Conservation (phyloP, 179 eudicot species). For the Spinacia oleracea region DNA sequence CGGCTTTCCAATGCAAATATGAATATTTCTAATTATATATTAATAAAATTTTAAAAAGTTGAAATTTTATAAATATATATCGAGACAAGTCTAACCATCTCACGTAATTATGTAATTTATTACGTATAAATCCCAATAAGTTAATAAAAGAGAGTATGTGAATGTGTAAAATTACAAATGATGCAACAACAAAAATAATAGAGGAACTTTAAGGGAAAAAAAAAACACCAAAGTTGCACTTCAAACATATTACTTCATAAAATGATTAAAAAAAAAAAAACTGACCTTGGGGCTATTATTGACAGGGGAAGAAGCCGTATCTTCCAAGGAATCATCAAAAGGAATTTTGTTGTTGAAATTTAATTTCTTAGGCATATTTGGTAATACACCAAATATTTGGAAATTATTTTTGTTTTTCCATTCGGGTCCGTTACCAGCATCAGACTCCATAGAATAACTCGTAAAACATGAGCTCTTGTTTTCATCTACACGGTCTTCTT, state of each 20-base stretch:
- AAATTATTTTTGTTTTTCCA: constrained; percentile 28
- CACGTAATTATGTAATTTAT: too few relatives aligned
- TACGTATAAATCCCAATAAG: too few relatives aligned
- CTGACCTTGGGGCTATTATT: constrained; percentile 63
- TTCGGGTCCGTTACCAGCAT: constrained; percentile 53
- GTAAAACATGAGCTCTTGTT: not conserved
- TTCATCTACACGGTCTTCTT: not conserved
- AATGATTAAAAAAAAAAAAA: not conserved
- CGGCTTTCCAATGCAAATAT: too few relatives aligned
- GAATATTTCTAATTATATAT: too few relatives aligned
- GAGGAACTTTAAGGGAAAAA: not conserved
- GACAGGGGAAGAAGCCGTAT: constrained; percentile 74
- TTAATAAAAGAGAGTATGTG: not conserved
- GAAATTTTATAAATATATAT: too few relatives aligned
- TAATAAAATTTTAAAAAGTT: too few relatives aligned
- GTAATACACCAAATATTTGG: constrained; percentile 19
- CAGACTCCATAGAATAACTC: constrained; percentile 50
- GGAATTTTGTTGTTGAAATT: constrained; percentile 41
- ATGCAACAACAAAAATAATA: too few relatives aligned
- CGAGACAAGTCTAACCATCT: too few relatives aligned
- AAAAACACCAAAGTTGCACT: not conserved
- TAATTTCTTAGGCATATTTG: constrained; percentile 34
- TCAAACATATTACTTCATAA: not conserved
- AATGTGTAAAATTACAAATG: too few relatives aligned
- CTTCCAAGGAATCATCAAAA: constrained; percentile 69